Evolutionary conservation across 2,329 filamentous ascomycete genomes (phyloP).

Genomic region (Venturia aucupariae): DNA sequence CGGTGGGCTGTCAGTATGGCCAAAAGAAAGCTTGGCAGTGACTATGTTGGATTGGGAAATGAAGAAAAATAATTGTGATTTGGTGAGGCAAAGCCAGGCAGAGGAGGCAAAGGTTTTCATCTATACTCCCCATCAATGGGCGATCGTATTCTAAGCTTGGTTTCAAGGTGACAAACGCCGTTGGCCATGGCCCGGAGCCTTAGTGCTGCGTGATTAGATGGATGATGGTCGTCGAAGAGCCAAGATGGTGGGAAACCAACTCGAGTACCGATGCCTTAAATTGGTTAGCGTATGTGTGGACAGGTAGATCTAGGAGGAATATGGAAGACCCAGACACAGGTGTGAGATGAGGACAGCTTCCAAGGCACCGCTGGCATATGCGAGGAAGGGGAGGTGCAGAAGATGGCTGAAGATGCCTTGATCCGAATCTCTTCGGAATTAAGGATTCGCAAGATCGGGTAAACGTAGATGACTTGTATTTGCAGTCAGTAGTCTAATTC

Average conservation of each 20-base stretch:
- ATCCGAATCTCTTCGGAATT: too few species aligned
- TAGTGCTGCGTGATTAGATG: background rate
- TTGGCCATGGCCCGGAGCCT: background rate
- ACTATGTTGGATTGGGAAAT: background rate
- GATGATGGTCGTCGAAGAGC: background rate
- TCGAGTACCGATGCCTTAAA: conserved; percentile 1
- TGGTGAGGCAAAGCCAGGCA: background rate
- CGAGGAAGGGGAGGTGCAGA: too few species aligned
- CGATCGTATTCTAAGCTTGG: background rate
- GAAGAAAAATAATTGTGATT: background rate
- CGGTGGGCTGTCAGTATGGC: background rate
- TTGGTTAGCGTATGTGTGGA: background rate
- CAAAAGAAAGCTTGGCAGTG: background rate
- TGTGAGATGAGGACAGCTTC: background rate
- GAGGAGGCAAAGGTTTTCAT: background rate
- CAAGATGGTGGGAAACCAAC: background rate
- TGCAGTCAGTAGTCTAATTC: too few species aligned
- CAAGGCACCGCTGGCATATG: background rate
- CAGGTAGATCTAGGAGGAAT: background rate
- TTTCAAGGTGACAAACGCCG: background rate
- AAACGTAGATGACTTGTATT: too few species aligned
- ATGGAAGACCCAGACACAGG: background rate
- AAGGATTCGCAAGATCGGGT: too few species aligned
- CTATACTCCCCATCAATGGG: background rate
- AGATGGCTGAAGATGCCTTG: too few species aligned